Percentiles rank a stretch among this genome's conserved stretches.
Conservation (phyloP, 768 basidiomycete genomes). For the Tricholoma flavovirens region DNA sequence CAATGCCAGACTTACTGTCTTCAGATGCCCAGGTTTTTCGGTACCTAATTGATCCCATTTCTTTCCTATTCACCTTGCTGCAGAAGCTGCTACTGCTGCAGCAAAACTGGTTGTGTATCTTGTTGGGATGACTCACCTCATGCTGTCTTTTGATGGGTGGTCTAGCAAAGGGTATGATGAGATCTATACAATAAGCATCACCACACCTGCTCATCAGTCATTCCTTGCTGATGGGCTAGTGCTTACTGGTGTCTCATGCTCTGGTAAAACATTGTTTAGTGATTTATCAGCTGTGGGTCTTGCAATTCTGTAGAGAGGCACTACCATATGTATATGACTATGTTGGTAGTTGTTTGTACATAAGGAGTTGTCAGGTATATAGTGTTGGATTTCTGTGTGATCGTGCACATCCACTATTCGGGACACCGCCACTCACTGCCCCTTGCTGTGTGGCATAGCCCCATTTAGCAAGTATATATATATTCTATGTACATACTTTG, state of each 20-base stretch:
- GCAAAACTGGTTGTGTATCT: not conserved
- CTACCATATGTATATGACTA: no score
- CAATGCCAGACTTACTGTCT: no score
- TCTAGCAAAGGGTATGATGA: not conserved
- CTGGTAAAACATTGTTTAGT: not conserved
- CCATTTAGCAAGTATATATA: no score
- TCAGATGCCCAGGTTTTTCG: not conserved
- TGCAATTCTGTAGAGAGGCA: no score
- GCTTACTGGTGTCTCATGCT: not conserved
- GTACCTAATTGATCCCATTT: not conserved
- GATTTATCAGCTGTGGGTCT: not conserved
- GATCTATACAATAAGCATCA: not conserved
- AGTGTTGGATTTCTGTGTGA: no score
- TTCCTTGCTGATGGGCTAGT: not conserved
- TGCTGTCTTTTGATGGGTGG: not conserved
- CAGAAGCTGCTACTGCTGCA: not conserved
- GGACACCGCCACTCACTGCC: no score
- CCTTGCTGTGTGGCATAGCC: no score
- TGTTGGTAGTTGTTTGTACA: no score
- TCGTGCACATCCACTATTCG: no score
- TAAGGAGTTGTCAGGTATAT: no score
- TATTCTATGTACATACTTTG: no score
- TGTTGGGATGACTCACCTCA: not conserved
- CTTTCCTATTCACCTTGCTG: not conserved
- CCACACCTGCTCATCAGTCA: not conserved